A percentile compares a stretch with the other conserved stretches of the same genome.
phyloP scores from a whole-genome alignment of 257 asterid species.

The Solanum bukasovii region DNA sequence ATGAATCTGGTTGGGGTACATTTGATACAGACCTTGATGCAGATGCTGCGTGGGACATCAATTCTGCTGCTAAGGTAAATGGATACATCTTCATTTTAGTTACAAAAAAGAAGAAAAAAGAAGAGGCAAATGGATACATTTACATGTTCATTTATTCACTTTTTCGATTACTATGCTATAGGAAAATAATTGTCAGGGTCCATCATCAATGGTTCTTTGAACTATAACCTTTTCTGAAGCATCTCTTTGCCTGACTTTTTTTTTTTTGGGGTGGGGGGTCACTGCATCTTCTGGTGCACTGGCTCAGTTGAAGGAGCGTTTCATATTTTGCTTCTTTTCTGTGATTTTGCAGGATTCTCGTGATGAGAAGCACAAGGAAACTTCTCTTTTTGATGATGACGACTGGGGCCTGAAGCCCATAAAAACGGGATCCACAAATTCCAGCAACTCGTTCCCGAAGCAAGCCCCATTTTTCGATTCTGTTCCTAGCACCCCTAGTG shows the following conservation, averaged over 20 bases:
- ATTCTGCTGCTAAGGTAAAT: conserved; percentile 44
- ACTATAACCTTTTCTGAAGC: not conserved
- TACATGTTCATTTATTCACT: not conserved
- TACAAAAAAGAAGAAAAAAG: not conserved
- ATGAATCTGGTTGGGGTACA: conserved; percentile 71
- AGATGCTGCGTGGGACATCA: conserved; percentile 55
- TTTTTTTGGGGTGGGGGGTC: not conserved
- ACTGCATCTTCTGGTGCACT: not conserved
- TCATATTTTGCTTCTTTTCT: not conserved
- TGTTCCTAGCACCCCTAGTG: conserved; percentile 27
- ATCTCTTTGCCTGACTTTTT: not conserved
- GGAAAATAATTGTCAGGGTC: not conserved
- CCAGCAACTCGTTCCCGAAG: conserved; percentile 11
- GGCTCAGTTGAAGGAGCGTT: not conserved
- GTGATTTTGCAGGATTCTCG: conserved; percentile 37
- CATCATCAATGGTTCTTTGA: not conserved
- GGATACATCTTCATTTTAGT: not conserved
- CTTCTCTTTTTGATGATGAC: conserved; percentile 49
- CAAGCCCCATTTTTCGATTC: conserved; percentile 20
- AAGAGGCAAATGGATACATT: not conserved
- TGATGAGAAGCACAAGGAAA: conserved; percentile 26
- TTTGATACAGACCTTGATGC: conserved; percentile 60
- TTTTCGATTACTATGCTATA: not conserved
- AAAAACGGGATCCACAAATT: conserved; percentile 33
- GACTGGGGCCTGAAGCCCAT: conserved; percentile 83